Evolutionary conservation across 2,329 filamentous ascomycete genomes (phyloP).

Genomic region (Berkeleyomyces basicola): DNA sequence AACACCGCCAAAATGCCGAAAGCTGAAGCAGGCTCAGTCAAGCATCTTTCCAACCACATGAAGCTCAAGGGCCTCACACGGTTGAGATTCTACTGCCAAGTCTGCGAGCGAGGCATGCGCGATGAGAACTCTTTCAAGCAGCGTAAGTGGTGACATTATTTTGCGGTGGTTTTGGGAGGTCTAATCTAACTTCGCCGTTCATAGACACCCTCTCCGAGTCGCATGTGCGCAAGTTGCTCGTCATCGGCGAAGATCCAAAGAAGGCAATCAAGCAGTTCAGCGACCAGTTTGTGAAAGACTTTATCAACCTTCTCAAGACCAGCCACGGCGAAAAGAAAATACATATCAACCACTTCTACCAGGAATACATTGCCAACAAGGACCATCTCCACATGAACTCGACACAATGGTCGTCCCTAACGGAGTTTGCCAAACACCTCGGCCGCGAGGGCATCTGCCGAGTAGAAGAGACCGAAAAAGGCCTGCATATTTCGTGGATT

Average conservation of each 20-base stretch:
- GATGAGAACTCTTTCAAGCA: constrained; percentile 16
- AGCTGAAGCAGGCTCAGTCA: constrained; percentile 84
- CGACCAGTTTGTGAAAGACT: constrained; percentile 66
- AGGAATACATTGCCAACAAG: constrained; percentile 78
- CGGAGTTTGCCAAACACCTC: constrained; percentile 77
- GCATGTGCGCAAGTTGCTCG: constrained; percentile 76
- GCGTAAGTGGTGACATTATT: constrained; percentile 4
- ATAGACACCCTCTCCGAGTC: constrained; percentile 73
- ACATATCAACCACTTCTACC: constrained; percentile 84
- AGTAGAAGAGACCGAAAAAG: constrained; percentile 80
- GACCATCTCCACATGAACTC: constrained; percentile 88
- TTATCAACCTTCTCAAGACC: constrained; percentile 59
- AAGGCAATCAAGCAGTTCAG: constrained; percentile 72
- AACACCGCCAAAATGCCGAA: constrained; percentile 53
- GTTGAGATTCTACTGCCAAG: constrained; percentile 80
- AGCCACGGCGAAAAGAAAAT: constrained; percentile 83
- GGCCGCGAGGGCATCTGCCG: constrained; percentile 75
- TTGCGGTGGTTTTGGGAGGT: not conserved
- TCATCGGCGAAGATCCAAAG: constrained; percentile 74
- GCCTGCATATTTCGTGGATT: constrained; percentile 74
- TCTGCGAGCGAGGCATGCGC: constrained; percentile 40
- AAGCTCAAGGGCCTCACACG: constrained; percentile 66
- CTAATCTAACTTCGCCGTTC: constrained; percentile 27
- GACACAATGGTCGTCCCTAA: constrained; percentile 74
- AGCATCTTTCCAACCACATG: constrained; percentile 78